Percentiles rank a stretch among this genome's conserved stretches.
Evolutionary conservation across 148 eudicot species (phyloP).

Genomic region (Cornus kousa): DNA sequence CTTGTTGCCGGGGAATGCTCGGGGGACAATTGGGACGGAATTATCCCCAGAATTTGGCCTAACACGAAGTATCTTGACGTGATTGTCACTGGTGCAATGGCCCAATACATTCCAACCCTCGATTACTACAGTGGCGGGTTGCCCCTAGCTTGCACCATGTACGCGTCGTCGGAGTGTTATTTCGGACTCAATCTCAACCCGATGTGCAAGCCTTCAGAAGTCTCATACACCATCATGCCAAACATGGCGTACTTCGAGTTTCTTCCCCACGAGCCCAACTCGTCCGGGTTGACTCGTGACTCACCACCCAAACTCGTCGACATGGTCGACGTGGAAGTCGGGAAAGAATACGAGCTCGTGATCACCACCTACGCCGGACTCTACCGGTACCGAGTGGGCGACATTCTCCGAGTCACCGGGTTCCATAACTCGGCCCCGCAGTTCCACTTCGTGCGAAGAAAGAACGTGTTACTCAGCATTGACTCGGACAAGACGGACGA

Average conservation of each 20-base stretch:
- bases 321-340: constrained; percentile 68
- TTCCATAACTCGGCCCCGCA: constrained; percentile 90
- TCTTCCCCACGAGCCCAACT: constrained; percentile 45
- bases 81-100: constrained; percentile 89
- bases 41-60: constrained; percentile 75
- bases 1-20: constrained; percentile 40
- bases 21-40: constrained; percentile 68
- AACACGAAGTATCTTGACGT: constrained; percentile 78
- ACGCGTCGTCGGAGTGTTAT: constrained; percentile 79
- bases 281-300: constrained; percentile 22
- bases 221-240: constrained; percentile 90
- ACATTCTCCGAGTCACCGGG: constrained; percentile 82
- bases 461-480: constrained; percentile 74
- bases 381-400: constrained; percentile 76
- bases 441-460: constrained; percentile 73
- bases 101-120: constrained; percentile 76
- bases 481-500: constrained; percentile 91
- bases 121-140: constrained; percentile 76
- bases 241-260: constrained; percentile 95
- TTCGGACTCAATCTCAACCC: constrained; percentile 83
- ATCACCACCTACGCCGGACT: constrained; percentile 85
- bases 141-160: constrained; percentile 76
- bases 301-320: constrained; percentile 46
- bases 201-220: constrained; percentile 72
- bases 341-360: constrained; percentile 82